These are phyloP conservation scores for Cordia subcordata DNA, from an alignment of 257 asterid genomes.

Conservation along the genomic window DNA sequence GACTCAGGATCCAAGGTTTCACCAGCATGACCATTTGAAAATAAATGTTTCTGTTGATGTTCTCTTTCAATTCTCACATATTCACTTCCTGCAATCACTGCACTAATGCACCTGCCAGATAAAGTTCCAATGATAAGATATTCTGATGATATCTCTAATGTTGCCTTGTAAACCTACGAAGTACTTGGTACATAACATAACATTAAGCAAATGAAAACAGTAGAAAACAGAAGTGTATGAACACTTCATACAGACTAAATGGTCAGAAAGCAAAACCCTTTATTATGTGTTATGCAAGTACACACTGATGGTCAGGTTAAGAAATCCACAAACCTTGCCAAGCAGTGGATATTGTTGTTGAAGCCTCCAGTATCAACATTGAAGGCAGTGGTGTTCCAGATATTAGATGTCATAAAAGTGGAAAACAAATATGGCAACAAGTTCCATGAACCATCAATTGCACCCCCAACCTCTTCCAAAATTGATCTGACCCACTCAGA, in stretches of 20 bases:
- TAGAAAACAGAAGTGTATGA: too few species aligned
- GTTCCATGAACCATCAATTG: slow-evolving; percentile 93
- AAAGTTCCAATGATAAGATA: background rate
- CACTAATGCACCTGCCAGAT: slow-evolving; percentile 75
- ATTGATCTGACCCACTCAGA: slow-evolving; percentile 84
- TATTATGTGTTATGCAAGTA: background rate
- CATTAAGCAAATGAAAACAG: too few species aligned
- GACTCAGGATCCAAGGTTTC: slow-evolving; percentile 59
- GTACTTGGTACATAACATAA: too few species aligned
- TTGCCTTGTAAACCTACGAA: background rate
- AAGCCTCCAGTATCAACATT: slow-evolving; percentile 93
- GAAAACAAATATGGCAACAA: slow-evolving; percentile 90
- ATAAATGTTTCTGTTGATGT: slow-evolving; percentile 61
- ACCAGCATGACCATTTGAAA: slow-evolving; percentile 65
- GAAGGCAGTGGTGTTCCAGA: slow-evolving; percentile 88
- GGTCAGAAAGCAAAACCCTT: background rate
- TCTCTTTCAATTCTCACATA: slow-evolving; percentile 83
- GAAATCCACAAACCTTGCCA: slow-evolving; percentile 57
- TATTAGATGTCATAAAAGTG: slow-evolving; percentile 72
- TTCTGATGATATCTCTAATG: too few species aligned
- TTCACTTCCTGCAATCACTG: slow-evolving; percentile 90
- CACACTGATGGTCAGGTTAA: background rate
- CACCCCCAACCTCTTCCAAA: slow-evolving; percentile 88
- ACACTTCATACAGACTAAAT: background rate
- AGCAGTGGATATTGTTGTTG: slow-evolving; percentile 86